Base-by-base conservation (phyloP, 768 basidiomycete species). In the Lactifluus echinatus region DNA sequence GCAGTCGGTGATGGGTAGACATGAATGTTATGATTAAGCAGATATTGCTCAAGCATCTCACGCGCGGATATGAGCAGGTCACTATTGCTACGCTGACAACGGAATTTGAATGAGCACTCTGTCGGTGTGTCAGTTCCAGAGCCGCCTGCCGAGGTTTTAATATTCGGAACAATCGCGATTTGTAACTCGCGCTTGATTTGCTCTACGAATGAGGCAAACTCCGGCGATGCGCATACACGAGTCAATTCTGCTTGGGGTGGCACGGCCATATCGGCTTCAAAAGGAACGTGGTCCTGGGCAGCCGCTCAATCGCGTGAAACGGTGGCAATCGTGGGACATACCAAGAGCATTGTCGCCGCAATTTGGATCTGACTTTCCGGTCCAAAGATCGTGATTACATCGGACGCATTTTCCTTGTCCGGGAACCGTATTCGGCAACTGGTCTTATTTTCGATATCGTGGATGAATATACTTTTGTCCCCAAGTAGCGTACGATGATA, bases 311-410 rank as follows among this genome's bases (percentile, higher is more conserved):
- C 24, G 28, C 23, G 24, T 37, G 12, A n/a, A 40, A 14, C 43
- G 54, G 34, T 48, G 26, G 12, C 29, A 48, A 34, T 31, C 39
- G 40, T 49, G 40, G 40, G 10, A 72, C 85, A 37, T 67, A 93
- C 91, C 72, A 98, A 74, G 55, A 98, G 75, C 93, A 96, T 96
- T 7, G 94, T 87, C 26, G 89, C 91, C 23, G 95, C 93, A 64
- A 97, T 96, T 69, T 94, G 92, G 12, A 96, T 91, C 69, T 98
- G 95, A 60, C 85, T 90, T 71, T 98, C 94, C 12, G 95, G 95
- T 2, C 95, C 95, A 69, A 92, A 97, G 64, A 98, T 91, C n/a
- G 83, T 87, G 42, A 98, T 90, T 17, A 93, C 79, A 68, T 99
- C 95, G 53, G 90, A 89, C n/a, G 93, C 92, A 1, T 81, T 83